Evolutionary conservation across 2,329 filamentous ascomycete species (phyloP).

Genomic region (Juglanconis oblonga): DNA sequence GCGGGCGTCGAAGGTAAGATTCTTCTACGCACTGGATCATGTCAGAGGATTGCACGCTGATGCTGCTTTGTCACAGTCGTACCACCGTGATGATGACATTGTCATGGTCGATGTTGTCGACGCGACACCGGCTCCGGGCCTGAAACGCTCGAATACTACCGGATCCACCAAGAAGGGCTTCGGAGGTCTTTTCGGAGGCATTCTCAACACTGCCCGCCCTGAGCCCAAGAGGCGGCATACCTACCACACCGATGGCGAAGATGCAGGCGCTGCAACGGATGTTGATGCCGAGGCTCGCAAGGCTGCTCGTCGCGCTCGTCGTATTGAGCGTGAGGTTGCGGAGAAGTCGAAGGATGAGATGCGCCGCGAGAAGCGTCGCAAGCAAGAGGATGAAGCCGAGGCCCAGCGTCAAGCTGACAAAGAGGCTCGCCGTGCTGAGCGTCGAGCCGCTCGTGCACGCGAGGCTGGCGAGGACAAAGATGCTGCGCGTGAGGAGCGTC

Average conservation of each 20-base stretch:
- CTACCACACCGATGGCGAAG: constrained; percentile 51
- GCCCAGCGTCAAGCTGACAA: constrained; percentile 54
- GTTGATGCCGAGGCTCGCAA: constrained; percentile 60
- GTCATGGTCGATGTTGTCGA: constrained; percentile 54
- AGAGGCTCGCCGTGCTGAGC: constrained; percentile 55
- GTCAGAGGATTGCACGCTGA: constrained; percentile 29
- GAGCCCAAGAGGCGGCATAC: constrained; percentile 49
- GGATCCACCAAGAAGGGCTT: constrained; percentile 54
- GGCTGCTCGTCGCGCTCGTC: constrained; percentile 59
- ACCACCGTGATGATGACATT: constrained; percentile 62
- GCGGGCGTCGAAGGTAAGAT: constrained; percentile 38
- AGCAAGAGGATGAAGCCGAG: constrained; percentile 56
- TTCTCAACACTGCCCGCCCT: constrained; percentile 45
- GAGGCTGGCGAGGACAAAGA: constrained; percentile 49
- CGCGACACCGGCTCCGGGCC: constrained; percentile 42
- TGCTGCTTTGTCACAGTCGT: constrained; percentile 54
- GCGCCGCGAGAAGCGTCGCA: constrained; percentile 52
- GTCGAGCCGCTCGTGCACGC: constrained; percentile 45
- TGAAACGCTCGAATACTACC: constrained; percentile 60
- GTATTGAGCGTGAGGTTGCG: constrained; percentile 44
- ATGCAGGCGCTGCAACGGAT: constrained; percentile 49
- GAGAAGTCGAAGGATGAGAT: constrained; percentile 52
- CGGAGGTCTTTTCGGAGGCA: constrained; percentile 60
- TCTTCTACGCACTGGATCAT: constrained; percentile 14
- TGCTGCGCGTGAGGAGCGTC: constrained; percentile 43